Evolutionary conservation across 179 eudicot species (phyloP), one percentile per base, ranked within the genome.

Genomic region (Beta macrorhiza): DNA sequence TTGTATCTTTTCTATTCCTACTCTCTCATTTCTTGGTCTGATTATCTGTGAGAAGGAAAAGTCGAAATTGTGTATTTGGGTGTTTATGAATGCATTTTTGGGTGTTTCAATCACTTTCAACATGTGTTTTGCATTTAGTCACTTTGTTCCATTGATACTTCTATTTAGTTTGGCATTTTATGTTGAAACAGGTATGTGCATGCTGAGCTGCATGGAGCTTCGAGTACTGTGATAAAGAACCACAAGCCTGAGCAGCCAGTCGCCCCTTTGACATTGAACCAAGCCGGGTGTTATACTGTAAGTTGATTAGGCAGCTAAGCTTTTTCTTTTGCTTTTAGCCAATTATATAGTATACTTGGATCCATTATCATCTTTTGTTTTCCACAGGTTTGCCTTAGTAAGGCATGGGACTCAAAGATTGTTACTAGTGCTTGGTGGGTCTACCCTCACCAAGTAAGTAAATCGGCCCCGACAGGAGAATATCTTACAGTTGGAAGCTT

Each of bases 361-460:
- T 68, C 78, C 55, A 77, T 44, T 73, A 20, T 45, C 12, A 57
- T 29, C 32, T 74, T 67, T 59, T 52, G 25, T 22, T 73, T 76
- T 67, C 16, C 80, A 61, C 29, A 96, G 99, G 99, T 96, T 85
- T 96, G 99, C 88, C 97, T 91, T 80, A 96, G 99, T 88, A 90
- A 92, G 85, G 99, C 99, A 76, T 96, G 99, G 99, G 91, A 96
- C 87, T 92, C 99, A 67, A 96, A 96, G 90, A 96, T 96, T 78
- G 98, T 96, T 45, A 96, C 99, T 20, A 96, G 99, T 89, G 99
- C 99, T 82, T 96, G 99, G 99, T 96, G 99, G 99, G 99, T 96
- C 76, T 96, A 93, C 79, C 99, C 99, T 87, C 90, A 93, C 87
- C 99, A 96, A 86, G 99, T 96, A 79, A 92, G 96, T 78, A 96